Base-by-base conservation (phyloP, 202 grass and related monocot species). In the Carex sylvatica region DNA sequence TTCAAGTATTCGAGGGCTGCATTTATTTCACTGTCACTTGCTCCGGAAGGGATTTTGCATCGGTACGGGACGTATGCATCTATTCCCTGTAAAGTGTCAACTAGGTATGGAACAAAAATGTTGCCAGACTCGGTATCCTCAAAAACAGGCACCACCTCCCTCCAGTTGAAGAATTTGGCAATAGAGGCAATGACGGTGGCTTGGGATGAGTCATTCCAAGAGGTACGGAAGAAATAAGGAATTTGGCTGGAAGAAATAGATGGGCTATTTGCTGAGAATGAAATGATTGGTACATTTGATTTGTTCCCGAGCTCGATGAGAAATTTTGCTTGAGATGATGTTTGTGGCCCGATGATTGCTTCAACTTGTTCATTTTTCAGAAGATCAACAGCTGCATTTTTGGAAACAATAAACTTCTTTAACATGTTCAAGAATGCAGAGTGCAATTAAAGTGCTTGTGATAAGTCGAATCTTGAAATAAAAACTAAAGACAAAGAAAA, bases 171-270 rank as follows among this genome's bases (percentile, higher is more conserved):
- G 19, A 2, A 0, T 4, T 74, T 2, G 30, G 7, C 47, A 53
- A 74, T 24, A 65, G 85, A 83, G 65, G 85, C 82, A 16, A 91
- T 91, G 55, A 77, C 56, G n/a, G 12, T 14, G 18, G 61, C 62
- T 31, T 91, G 89, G 22, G 85, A 87, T 16, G 89, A 77, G 66
- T 91, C 82, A 38, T 85, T 78, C 61, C 80, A 35, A 24, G 79
- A 74, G 44, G 89, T 65, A 11, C 89, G 83, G 26, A 87, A 18
- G 65, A 87, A 91, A 38, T 66, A 91, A n/a, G 86, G 83, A 38
- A 55, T 81, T 22, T 24, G 85, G 47, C 53, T 78, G 53, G 78
- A 14, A 63, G 83, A 91, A 54, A 5, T 31, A 54, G 71, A 78
- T 7, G 88, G 78, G 65, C 64, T 87, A 10, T 78, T 72, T 9